phyloP scores from a whole-genome alignment of 345 rosid genomes.

The Aquilaria yunnanensis region DNA sequence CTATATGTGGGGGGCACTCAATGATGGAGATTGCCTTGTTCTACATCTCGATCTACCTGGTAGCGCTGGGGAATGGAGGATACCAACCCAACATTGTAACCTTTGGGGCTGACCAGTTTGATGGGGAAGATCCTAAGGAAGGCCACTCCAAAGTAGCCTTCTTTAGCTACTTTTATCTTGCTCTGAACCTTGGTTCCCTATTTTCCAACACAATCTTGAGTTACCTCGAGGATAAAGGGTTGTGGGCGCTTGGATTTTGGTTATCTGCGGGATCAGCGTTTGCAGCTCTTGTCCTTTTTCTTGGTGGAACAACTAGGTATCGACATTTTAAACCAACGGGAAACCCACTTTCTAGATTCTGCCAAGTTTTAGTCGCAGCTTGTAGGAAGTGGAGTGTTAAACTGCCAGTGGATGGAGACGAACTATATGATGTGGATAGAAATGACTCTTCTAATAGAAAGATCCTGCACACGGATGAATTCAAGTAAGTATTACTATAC shows the following conservation, averaged over 20 bases:
- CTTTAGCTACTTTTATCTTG: slow-evolving; percentile 96
- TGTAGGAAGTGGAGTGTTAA: slow-evolving; percentile 54
- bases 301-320: slow-evolving; percentile 64
- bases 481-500: slow-evolving; percentile 48
- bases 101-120: slow-evolving; percentile 96
- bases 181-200: slow-evolving; percentile 90
- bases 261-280: slow-evolving; percentile 81
- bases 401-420: slow-evolving; percentile 35
- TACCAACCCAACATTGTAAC: slow-evolving; percentile 98
- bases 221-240: slow-evolving; percentile 86
- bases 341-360: slow-evolving; percentile 76
- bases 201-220: slow-evolving; percentile 91
- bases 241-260: slow-evolving; percentile 98
- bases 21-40: slow-evolving; percentile 56
- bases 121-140: slow-evolving; percentile 84
- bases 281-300: slow-evolving; percentile 67
- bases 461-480: slow-evolving; percentile 80
- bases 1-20: slow-evolving; percentile 71
- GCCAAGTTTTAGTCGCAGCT: slow-evolving; percentile 85
- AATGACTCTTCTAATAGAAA: slow-evolving; percentile 48
- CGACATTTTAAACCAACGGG: slow-evolving; percentile 88
- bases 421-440: slow-evolving; percentile 37
- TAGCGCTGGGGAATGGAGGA: slow-evolving; percentile 94
- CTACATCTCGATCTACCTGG: slow-evolving; percentile 82
- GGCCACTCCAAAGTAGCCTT: slow-evolving; percentile 80